Evolutionary conservation across 208 protist species (phyloP), one percentile per base, ranked within the genome.

Genomic region (Sergeia podlipaevii): DNA sequence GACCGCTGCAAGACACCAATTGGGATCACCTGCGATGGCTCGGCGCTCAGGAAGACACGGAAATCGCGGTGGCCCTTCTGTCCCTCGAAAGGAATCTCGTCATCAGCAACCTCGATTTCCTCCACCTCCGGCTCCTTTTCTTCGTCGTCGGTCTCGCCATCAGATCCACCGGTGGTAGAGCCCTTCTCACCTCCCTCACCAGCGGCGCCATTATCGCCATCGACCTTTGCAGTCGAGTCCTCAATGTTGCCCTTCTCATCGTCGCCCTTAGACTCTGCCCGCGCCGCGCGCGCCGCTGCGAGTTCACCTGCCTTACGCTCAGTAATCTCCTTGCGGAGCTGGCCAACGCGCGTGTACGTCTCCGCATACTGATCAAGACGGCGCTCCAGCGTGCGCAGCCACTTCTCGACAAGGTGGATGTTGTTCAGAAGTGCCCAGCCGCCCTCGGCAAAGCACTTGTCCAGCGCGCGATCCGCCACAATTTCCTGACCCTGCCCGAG

Each of bases 401-500:
- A 99, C 64, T 89, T 94, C 41, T 95, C 71, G 15, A 98, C 97
- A 10, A 99, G 80, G 75, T 99, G 98, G 56, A 99, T 97, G 75
- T 99, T 99, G 77, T 98, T 92, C 28, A 99, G 75, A 44, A 99
- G 82, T 13, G 97, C 97, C 98, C 98, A 99, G 24, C 91, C 91
- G 52, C 96, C 96, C 32, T 96, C 69, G 7, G 65, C 59, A 58
- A 96, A 97, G 59, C 90, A 96, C 60, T 80, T 89, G 50, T 97
- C 94, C 3, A 99, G 73, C 10, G 84, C 93, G 10, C 88, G 79
- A 68, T 99, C 96, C 13, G 98, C 98, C 28, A 99, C 89, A 24
- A 95, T 76, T 61, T 99, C 97, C 65, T 99, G 97, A 27, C 98
- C 98, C 77, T 99, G 95, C 4, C 98, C 98, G 18, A 99, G 85